Conservation (phyloP, 306 rosid species). For the Chamaecrista fasciculata region DNA sequence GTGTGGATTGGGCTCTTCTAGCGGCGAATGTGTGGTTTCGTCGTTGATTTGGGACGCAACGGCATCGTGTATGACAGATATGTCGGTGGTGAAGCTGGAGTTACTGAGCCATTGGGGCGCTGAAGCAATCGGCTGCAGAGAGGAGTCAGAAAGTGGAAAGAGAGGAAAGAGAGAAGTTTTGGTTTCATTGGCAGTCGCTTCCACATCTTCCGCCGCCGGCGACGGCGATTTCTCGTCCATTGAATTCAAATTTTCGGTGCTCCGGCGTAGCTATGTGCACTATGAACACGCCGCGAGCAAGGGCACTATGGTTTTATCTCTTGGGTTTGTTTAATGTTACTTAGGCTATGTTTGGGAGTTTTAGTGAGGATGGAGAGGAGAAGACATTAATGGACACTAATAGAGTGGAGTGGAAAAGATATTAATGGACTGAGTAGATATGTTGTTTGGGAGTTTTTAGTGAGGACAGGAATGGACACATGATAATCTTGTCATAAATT, state of each 20-base stretch:
- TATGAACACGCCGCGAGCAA: too few relatives aligned
- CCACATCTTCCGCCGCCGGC: constrained; percentile 10
- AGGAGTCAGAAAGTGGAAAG: constrained; percentile 30
- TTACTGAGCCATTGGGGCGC: constrained; percentile 70
- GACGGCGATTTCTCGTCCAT: constrained; percentile 47
- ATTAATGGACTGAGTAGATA: too few relatives aligned
- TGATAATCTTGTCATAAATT: too few relatives aligned
- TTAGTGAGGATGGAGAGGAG: too few relatives aligned
- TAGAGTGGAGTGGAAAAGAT: too few relatives aligned
- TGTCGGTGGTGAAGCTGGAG: constrained; percentile 79
- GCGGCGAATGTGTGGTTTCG: constrained; percentile 19
- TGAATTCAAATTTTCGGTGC: neutral
- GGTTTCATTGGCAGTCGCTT: constrained; percentile 12
- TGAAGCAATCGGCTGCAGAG: constrained; percentile 28
- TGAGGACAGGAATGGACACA: too few relatives aligned
- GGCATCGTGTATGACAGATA: constrained; percentile 46
- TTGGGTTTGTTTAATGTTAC: too few relatives aligned
- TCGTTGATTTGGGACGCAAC: constrained; percentile 20
- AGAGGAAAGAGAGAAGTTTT: constrained; percentile 60
- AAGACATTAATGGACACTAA: too few relatives aligned
- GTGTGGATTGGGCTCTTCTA: constrained; percentile 32
- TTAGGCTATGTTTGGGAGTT: too few relatives aligned
- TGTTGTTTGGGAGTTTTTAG: too few relatives aligned
- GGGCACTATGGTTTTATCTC: too few relatives aligned
- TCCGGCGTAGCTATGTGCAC: too few relatives aligned